A percentile compares a stretch with the other conserved stretches of the same genome.
These are phyloP conservation scores for Emergomyces africanus DNA, from an alignment of 2,329 filamentous ascomycete species.

Conservation along the genomic window DNA sequence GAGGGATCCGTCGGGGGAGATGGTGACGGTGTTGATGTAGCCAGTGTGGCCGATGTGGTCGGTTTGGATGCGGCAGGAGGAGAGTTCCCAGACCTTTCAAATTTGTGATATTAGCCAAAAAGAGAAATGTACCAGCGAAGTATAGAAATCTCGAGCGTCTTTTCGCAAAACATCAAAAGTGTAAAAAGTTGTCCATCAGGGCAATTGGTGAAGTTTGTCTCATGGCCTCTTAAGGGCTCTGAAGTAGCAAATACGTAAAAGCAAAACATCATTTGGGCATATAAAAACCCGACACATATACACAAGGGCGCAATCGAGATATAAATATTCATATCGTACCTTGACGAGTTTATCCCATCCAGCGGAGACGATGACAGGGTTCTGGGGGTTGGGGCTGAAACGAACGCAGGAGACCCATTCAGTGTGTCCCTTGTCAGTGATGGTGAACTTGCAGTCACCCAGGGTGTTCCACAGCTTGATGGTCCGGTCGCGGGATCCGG, in stretches of 20 bases:
- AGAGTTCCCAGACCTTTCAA: constrained; percentile 84
- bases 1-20: constrained; percentile 97
- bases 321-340: constrained; percentile 49
- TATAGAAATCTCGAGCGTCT: background rate
- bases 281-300: constrained; percentile 12
- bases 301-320: constrained; percentile 4
- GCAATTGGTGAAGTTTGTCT: constrained; percentile 82
- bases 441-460: constrained; percentile 99
- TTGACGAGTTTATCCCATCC: constrained; percentile 99
- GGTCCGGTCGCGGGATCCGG: constrained; percentile 91
- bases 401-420: constrained; percentile 99
- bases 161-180: constrained; percentile 13
- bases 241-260: constrained; percentile 99
- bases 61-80: constrained; percentile 98
- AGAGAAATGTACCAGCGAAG: constrained; percentile 1
- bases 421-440: constrained; percentile 99
- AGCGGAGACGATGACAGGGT: constrained; percentile 97
- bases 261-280: constrained; percentile 76
- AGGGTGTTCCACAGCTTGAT: constrained; percentile 99
- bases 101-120: constrained; percentile 16
- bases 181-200: constrained; percentile 24
- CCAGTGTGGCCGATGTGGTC: constrained; percentile 99
- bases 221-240: constrained; percentile 83
- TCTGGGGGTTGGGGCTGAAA: constrained; percentile 99
- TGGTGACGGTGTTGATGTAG: constrained; percentile 99